Conservation (phyloP, 1,284 basidiomycete species). For the Kwoniella shivajii region DNA sequence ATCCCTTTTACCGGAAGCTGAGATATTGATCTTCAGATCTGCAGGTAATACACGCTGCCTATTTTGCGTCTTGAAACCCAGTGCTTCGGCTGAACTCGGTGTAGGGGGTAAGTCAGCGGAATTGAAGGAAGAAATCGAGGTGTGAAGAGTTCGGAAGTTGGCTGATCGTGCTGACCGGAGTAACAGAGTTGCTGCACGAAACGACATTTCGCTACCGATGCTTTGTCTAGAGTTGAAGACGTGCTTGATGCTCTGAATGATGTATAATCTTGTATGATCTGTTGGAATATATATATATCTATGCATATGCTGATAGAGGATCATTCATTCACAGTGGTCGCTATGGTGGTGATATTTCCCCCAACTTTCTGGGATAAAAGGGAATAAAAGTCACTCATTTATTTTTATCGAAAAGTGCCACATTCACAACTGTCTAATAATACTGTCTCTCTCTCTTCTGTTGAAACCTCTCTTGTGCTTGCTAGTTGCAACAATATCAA, state of each 20-base stretch:
- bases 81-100: conserved; percentile 14
- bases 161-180: background rate
- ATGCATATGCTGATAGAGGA: too few species aligned
- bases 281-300: background rate
- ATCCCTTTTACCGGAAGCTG: conserved; percentile 6
- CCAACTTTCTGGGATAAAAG: conserved; percentile 32
- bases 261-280: too few species aligned
- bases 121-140: background rate
- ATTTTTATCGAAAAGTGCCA: conserved; percentile 11
- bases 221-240: too few species aligned
- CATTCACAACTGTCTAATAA: conserved; percentile 6
- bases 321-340: too few species aligned
- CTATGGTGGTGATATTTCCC: too few species aligned
- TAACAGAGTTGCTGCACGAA: too few species aligned
- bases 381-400: conserved; percentile 11
- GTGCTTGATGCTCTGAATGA: too few species aligned
- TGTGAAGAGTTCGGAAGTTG: conserved; percentile 1
- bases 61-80: conserved; percentile 16
- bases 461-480: background rate
- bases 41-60: conserved; percentile 13
- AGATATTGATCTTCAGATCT: conserved; percentile 19
- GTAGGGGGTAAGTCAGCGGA: conserved; percentile 11
- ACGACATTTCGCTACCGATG: too few species aligned
- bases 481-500: background rate
- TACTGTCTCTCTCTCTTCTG: background rate